Conservation (phyloP, 371 early-diverging fungal genomes). For the Blakeslea trispora region DNA sequence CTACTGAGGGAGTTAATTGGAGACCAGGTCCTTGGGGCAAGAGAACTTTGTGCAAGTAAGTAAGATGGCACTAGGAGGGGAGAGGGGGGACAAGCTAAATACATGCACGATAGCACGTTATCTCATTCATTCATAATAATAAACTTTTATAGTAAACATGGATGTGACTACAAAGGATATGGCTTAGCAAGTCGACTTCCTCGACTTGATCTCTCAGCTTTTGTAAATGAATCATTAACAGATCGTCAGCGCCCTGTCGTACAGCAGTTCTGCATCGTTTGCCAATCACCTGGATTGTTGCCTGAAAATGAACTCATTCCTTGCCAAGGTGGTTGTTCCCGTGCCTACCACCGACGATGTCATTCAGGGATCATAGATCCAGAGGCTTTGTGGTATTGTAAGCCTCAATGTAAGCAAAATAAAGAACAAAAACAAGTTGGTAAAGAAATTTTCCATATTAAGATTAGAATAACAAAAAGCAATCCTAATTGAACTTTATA, state of each 20-base stretch:
- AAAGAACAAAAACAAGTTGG: constrained; percentile 48
- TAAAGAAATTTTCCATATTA: constrained; percentile 8
- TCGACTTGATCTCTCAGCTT: constrained; percentile 38
- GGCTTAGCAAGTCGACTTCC: constrained; percentile 42
- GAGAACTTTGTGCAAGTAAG: constrained; percentile 74
- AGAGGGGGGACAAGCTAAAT: too few relatives aligned
- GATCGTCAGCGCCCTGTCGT: constrained; percentile 41
- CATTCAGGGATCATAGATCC: constrained; percentile 48
- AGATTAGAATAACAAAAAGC: background rate
- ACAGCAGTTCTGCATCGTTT: constrained; percentile 37
- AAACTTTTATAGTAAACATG: constrained; percentile 35
- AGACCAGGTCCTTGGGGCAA: constrained; percentile 82
- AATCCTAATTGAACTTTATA: background rate
- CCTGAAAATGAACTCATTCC: constrained; percentile 23
- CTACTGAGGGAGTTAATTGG: constrained; percentile 75
- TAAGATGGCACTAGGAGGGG: too few relatives aligned
- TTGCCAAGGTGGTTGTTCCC: constrained; percentile 42
- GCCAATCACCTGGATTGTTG: constrained; percentile 27
- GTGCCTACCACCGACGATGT: constrained; percentile 34
- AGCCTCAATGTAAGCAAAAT: constrained; percentile 60
- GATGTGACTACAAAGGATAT: constrained; percentile 48
- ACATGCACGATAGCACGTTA: background rate
- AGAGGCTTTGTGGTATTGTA: constrained; percentile 67
- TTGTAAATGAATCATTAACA: constrained; percentile 27
- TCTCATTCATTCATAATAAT: background rate